phyloP scores from a whole-genome alignment of 495 filamentous ascomycete species.

The Rhizodiscina lignyota region DNA sequence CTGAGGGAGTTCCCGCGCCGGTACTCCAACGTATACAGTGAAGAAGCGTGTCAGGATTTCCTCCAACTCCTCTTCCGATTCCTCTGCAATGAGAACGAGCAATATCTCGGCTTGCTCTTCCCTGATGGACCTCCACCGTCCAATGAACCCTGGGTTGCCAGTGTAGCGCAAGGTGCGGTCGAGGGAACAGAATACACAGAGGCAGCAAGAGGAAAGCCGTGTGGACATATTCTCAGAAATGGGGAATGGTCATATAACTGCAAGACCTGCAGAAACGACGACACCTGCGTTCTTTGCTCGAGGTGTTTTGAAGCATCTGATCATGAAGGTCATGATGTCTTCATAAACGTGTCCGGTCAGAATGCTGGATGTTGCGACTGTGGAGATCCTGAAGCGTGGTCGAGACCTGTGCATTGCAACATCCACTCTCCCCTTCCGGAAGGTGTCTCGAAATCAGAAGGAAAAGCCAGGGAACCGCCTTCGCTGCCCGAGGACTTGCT shows the following conservation, averaged over 20 bases:
- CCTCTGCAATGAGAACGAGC: conserved; percentile 52
- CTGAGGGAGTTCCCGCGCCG: conserved; percentile 54
- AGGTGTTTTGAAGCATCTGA: conserved; percentile 85
- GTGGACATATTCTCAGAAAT: conserved; percentile 86
- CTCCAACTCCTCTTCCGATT: conserved; percentile 70
- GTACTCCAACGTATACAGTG: conserved; percentile 55
- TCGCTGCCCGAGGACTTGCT: conserved; percentile 56
- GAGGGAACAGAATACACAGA: conserved; percentile 93
- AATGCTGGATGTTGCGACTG: conserved; percentile 96
- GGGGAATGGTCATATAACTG: conserved; percentile 90
- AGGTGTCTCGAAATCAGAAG: conserved; percentile 33
- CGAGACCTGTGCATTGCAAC: conserved; percentile 69
- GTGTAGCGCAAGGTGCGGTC: conserved; percentile 73
- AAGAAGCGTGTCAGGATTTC: conserved; percentile 49
- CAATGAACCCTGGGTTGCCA: conserved; percentile 46
- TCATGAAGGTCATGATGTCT: conserved; percentile 83
- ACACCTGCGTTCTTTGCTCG: conserved; percentile 25
- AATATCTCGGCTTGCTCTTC: conserved; percentile 64
- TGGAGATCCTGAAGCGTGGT: conserved; percentile 89
- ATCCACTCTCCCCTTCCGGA: conserved; percentile 58
- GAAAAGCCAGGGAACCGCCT: conserved; percentile 42
- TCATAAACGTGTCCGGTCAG: conserved; percentile 67
- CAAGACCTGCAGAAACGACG: conserved; percentile 77
- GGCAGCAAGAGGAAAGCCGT: conserved; percentile 82
- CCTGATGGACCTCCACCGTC: conserved; percentile 45